Evolutionary conservation across 2,329 filamentous ascomycete genomes (phyloP), one percentile per base, ranked within the genome.

Genomic region (Chrysoporthe deuterocubensis): DNA sequence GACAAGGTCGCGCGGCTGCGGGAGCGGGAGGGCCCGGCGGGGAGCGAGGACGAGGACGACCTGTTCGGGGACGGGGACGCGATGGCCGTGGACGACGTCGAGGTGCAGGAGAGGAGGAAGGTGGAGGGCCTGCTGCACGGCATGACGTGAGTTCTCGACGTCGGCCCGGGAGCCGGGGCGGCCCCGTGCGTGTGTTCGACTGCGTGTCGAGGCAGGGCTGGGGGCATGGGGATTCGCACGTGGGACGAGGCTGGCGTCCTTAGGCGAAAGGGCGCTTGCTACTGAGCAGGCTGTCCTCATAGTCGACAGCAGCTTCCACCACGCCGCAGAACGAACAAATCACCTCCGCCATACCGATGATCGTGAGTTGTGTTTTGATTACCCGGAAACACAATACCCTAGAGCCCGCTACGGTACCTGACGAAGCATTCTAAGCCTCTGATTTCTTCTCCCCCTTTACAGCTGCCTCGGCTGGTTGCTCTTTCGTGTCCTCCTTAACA

Each of bases 1-100:
- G 86, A 83, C 2, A 82, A 86, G 26, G 80, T 90, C 1, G 80
- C 77, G 14, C 74, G 76, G 66, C 67, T 85, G 18, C 76, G 78
- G 7, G 73, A 74, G 37, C 48, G 67, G 21, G 69, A 42, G 52
- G 67, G 58, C 18, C 52, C 34, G 46, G 42, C 34, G 46, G 42
- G 5, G 37, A 57, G 50, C 11, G 40, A 62, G 13, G 58, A 61
- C 3, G 62, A 54, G 11, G 66, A 46, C 9, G 66, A 46, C 13
- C 60, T 60, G 14, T 72, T 72, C n/a, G 69, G 68, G 7, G 62
- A 65, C 37, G 73, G 71, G 16, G 74, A 70, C 16, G 71, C 72
- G 4, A 73, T 67, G 26, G 68, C 74, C 9, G 74, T 79, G 54
- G 76, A 76, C 34, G 78, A 80, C 59, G 70, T 83, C 9, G 77